These are phyloP conservation scores for Lepraria neglecta DNA, from an alignment of 495 filamentous ascomycete genomes.

Conservation along the genomic window DNA sequence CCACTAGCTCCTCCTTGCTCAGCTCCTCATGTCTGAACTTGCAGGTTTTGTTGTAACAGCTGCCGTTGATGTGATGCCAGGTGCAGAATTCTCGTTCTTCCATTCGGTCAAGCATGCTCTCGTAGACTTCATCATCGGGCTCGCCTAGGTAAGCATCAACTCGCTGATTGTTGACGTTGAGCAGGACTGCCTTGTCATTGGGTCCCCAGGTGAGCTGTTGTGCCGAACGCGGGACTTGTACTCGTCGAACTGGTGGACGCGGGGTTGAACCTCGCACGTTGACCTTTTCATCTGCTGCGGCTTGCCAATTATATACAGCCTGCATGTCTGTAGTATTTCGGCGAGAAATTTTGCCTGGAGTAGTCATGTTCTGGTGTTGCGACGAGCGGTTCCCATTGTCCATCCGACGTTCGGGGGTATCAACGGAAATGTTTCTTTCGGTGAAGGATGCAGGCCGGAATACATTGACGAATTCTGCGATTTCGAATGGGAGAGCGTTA, in stretches of 20 bases:
- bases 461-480: conserved; percentile 21
- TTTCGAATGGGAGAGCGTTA: conserved; percentile 27
- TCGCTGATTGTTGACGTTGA: conserved; percentile 42
- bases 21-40: conserved; percentile 7
- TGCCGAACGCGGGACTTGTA: background rate
- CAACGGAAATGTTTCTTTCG: background rate
- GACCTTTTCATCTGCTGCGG: background rate
- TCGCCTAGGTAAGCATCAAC: conserved; percentile 37
- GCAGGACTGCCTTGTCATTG: conserved; percentile 33
- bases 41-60: background rate
- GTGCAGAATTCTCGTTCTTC: conserved; percentile 41
- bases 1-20: background rate
- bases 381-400: background rate
- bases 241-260: background rate
- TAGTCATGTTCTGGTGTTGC: background rate
- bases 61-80: conserved; percentile 36
- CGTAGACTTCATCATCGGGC: conserved; percentile 30
- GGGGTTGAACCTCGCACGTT: background rate
- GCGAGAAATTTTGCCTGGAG: background rate
- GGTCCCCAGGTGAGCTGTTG: conserved; percentile 21
- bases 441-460: conserved; percentile 10
- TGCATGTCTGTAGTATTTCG: background rate
- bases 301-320: conserved; percentile 1
- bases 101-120: conserved; percentile 33
- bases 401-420: background rate